These are phyloP conservation scores for Blastocystis sp. DNA, from an alignment of 352 stramenopile genomes.

Conservation along the genomic window DNA sequence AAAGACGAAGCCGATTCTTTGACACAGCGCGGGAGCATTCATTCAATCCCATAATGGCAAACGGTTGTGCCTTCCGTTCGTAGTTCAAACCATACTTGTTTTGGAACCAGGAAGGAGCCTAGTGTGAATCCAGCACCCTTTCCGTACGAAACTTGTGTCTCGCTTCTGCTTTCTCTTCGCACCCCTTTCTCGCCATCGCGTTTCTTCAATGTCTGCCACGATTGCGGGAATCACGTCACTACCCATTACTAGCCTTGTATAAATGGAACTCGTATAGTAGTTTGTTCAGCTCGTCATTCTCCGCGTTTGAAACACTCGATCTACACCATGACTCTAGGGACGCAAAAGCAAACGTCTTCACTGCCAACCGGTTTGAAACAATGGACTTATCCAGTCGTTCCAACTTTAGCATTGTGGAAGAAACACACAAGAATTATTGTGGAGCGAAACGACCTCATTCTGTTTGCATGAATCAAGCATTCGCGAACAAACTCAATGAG, in stretches of 20 bases:
- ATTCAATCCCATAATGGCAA: conserved; percentile 29
- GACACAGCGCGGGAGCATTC: conserved; percentile 23
- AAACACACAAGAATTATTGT: too few species aligned
- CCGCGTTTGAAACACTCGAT: conserved; percentile 8
- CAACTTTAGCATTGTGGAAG: too few species aligned
- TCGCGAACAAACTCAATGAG: conserved; percentile 54
- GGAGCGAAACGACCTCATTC: too few species aligned
- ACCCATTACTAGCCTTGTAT: not conserved
- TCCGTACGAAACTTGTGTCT: not conserved
- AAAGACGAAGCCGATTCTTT: conserved; percentile 13
- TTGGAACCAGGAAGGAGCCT: not conserved
- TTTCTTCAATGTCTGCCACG: conserved; percentile 12
- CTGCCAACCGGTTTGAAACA: too few species aligned
- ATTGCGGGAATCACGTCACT: conserved; percentile 8
- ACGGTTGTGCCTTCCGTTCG: conserved; percentile 14
- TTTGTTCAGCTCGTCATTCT: conserved; percentile 8
- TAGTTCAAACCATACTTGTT: conserved; percentile 18
- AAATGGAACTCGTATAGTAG: conserved; percentile 12
- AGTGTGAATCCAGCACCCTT: not conserved
- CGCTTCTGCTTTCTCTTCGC: not conserved
- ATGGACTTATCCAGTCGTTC: too few species aligned
- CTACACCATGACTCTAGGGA: not conserved
- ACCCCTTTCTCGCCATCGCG: not conserved
- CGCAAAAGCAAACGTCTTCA: too few species aligned
- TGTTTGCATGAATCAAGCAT: conserved; percentile 32